Evolutionary conservation across 108 stramenopile species (phyloP).

Genomic region (Nitzschia sp.): DNA sequence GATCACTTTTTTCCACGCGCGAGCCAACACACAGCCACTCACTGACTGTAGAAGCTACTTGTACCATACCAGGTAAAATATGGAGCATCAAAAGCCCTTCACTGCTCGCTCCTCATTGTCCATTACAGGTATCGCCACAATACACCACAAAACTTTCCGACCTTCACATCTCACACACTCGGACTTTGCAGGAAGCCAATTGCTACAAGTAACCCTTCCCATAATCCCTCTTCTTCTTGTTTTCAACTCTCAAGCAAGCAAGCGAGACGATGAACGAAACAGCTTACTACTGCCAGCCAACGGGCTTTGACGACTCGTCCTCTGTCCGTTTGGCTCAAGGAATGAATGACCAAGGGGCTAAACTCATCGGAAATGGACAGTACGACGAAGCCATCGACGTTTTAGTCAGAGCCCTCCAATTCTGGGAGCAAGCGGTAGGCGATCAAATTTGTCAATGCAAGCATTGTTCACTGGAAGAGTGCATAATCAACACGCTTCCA

Average conservation of each 20-base stretch:
- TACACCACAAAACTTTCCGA: no score
- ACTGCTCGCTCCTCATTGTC: no score
- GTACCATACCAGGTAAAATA: no score
- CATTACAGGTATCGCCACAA: no score
- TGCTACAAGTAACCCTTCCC: no score
- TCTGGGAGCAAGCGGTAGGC: not conserved
- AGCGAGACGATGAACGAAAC: not conserved
- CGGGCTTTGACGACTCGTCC: not conserved
- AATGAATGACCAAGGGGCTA: slow-evolving; percentile 12
- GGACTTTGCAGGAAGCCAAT: not conserved
- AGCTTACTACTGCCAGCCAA: not conserved
- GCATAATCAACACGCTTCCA: not conserved
- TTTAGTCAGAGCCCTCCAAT: slow-evolving; percentile 10
- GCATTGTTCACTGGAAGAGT: slow-evolving; percentile 7
- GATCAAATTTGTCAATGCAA: slow-evolving; percentile 5
- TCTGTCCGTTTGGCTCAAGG: slow-evolving; percentile 3
- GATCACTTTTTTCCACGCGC: no score
- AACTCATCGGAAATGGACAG: not conserved
- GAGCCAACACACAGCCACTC: no score
- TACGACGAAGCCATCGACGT: slow-evolving; percentile 9
- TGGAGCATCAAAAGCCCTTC: no score
- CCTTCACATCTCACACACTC: not conserved
- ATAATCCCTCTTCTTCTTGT: no score
- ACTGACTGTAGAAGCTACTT: no score
- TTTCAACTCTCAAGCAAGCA: no score